Percentiles rank a stretch among this genome's conserved stretches.
Evolutionary conservation across 495 filamentous ascomycete species (phyloP).

Genomic region (Aspergillus carlsbadensis): DNA sequence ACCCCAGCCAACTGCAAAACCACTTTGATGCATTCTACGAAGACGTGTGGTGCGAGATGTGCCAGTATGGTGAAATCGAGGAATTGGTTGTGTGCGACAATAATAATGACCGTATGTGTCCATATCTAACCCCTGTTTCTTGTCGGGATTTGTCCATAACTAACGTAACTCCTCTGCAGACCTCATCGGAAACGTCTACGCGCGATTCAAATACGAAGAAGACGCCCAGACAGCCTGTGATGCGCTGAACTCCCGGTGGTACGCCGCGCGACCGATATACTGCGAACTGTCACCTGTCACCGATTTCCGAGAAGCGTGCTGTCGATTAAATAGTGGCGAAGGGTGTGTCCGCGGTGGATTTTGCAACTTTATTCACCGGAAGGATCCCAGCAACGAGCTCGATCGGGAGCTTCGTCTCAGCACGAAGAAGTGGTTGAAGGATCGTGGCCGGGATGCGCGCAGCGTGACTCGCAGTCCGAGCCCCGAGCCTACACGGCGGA

Average conservation of each 20-base stretch:
- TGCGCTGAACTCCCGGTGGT: conserved; percentile 91
- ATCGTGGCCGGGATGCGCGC: conserved; percentile 78
- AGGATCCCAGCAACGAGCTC: conserved; percentile 84
- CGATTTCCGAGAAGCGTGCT: conserved; percentile 98
- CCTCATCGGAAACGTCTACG: conserved; percentile 98
- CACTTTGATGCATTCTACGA: conserved; percentile 99
- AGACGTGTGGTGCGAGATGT: conserved; percentile 99
- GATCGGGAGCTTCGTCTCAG: conserved; percentile 82
- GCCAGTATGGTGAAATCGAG: conserved; percentile 87
- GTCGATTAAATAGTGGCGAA: conserved; percentile 88
- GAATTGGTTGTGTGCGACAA: conserved; percentile 91
- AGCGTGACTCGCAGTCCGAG: conserved; percentile 74
- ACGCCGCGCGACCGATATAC: conserved; percentile 95
- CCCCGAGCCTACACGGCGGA: conserved; percentile 71
- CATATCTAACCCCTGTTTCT: neutral
- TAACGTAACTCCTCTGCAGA: conserved; percentile 49
- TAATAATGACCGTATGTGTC: conserved; percentile 88
- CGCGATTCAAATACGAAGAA: conserved; percentile 99
- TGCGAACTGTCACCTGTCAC: conserved; percentile 96
- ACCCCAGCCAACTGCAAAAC: conserved; percentile 88
- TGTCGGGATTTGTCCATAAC: neutral
- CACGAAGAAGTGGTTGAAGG: conserved; percentile 95
- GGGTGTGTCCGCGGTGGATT: conserved; percentile 95
- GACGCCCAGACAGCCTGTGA: conserved; percentile 91
- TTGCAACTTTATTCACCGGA: conserved; percentile 98